A percentile compares a stretch with the other conserved stretches of the same genome.
Conservation (phyloP, 2,329 filamentous ascomycete genomes). For the Beauveria asiatica region DNA sequence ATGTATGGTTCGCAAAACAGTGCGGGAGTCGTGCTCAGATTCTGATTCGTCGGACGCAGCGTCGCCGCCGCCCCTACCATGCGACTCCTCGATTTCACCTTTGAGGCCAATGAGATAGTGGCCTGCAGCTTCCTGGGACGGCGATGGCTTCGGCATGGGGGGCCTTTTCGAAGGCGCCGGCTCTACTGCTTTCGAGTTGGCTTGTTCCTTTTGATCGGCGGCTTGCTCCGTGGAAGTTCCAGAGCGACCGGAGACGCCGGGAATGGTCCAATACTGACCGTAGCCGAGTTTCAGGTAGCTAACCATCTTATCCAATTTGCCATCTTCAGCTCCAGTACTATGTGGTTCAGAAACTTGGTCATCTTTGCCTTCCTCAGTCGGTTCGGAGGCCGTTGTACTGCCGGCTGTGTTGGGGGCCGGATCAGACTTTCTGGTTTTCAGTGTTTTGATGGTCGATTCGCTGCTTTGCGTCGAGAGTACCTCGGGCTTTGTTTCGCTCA, state of each 20-base stretch:
- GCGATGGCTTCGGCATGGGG: slow-evolving; percentile 10
- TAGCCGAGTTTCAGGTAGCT: slow-evolving; percentile 60
- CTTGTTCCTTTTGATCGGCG: slow-evolving; percentile 11
- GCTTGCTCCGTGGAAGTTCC: slow-evolving; percentile 7
- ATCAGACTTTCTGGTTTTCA: neutral
- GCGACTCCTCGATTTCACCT: slow-evolving; percentile 49
- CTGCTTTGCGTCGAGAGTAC: neutral
- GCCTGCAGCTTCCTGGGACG: slow-evolving; percentile 27
- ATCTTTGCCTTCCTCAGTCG: neutral
- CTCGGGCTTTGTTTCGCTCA: neutral
- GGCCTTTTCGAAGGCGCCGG: slow-evolving; percentile 9
- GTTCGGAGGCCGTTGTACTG: neutral
- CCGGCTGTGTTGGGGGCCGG: neutral
- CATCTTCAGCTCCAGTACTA: slow-evolving; percentile 21
- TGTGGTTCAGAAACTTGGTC: neutral
- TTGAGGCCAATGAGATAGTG: slow-evolving; percentile 61
- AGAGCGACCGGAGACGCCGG: slow-evolving; percentile 18
- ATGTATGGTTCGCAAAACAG: slow-evolving; percentile 56
- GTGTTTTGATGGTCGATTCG: neutral
- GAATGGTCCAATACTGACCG: slow-evolving; percentile 55
- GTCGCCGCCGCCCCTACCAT: slow-evolving; percentile 22
- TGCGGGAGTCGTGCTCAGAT: slow-evolving; percentile 41
- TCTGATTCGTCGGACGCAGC: slow-evolving; percentile 22
- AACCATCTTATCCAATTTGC: slow-evolving; percentile 46
- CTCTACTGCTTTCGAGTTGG: slow-evolving; percentile 5